Evolutionary conservation across 1,284 basidiomycete species (phyloP).

Genomic region (Exobasidium rhododendri): DNA sequence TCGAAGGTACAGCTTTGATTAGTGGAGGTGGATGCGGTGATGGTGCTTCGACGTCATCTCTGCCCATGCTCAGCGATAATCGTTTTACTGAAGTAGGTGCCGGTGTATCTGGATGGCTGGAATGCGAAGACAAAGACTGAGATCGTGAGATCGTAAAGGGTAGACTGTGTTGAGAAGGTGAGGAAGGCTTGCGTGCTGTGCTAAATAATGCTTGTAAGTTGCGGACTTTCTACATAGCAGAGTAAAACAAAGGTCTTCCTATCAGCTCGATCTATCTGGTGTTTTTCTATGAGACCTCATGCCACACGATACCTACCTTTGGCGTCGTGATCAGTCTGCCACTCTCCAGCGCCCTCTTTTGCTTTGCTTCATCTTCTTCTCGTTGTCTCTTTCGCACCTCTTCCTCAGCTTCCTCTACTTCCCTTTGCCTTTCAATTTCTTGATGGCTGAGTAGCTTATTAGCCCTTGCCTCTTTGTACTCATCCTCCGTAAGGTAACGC

Average conservation of each 20-base stretch:
- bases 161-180: background rate
- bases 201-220: background rate
- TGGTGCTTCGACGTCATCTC: background rate
- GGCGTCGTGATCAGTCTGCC: constrained; percentile 1
- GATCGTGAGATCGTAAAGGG: background rate
- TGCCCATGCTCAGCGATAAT: constrained; percentile 3
- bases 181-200: background rate
- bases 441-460: constrained; percentile 42
- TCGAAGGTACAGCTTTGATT: background rate
- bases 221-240: constrained; percentile 5
- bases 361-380: background rate
- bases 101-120: background rate
- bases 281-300: too few relatives aligned
- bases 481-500: constrained; percentile 38
- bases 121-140: background rate
- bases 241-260: too few relatives aligned
- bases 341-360: background rate
- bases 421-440: constrained; percentile 29
- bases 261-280: too few relatives aligned
- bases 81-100: background rate
- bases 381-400: constrained; percentile 4
- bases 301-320: background rate
- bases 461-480: constrained; percentile 42
- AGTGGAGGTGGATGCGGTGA: background rate
- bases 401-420: constrained; percentile 23